These are phyloP conservation scores for Yamadazyma trypodendri DNA, from an alignment of 1,139 yeast species.

Conservation along the genomic window DNA sequence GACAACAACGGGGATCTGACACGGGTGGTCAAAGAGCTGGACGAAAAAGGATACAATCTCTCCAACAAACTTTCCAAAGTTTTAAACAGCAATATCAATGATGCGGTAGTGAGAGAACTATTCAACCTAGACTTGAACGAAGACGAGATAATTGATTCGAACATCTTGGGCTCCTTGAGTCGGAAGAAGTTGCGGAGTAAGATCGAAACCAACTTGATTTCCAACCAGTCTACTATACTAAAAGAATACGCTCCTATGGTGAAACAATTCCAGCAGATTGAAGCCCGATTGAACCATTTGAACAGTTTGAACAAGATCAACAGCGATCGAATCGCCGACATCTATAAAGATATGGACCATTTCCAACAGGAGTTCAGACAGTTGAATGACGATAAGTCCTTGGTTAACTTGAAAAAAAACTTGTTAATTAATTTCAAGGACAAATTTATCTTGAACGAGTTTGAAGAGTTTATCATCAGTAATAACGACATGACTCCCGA, in stretches of 20 bases:
- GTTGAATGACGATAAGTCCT: slow-evolving; percentile 41
- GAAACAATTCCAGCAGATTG: slow-evolving; percentile 44
- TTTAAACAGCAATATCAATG: slow-evolving; percentile 50
- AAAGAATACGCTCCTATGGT: slow-evolving; percentile 63
- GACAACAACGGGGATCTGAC: slow-evolving; percentile 1
- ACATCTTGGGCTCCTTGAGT: slow-evolving; percentile 54
- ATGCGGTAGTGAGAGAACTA: slow-evolving; percentile 48
- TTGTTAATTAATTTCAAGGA: slow-evolving; percentile 58
- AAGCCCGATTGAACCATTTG: slow-evolving; percentile 38
- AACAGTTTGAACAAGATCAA: slow-evolving; percentile 30
- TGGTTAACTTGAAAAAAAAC: slow-evolving; percentile 50
- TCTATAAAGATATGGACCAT: slow-evolving; percentile 16
- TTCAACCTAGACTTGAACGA: slow-evolving; percentile 33
- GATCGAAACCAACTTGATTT: slow-evolving; percentile 69
- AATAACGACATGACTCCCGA: slow-evolving; percentile 47
- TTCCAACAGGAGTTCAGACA: slow-evolving; percentile 38
- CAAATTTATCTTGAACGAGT: slow-evolving; percentile 67
- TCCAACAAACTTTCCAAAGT: slow-evolving; percentile 52
- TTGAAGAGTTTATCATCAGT: slow-evolving; percentile 59
- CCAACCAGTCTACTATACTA: slow-evolving; percentile 56
- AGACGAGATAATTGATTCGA: slow-evolving; percentile 48
- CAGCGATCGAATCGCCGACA: slow-evolving; percentile 35
- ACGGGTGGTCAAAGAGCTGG: slow-evolving; percentile 3
- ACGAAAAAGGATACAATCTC: slow-evolving; percentile 22
- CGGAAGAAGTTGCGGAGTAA: slow-evolving; percentile 63